phyloP scores from a whole-genome alignment of 2,329 filamentous ascomycete species.

The Ceratocystis papillata region DNA sequence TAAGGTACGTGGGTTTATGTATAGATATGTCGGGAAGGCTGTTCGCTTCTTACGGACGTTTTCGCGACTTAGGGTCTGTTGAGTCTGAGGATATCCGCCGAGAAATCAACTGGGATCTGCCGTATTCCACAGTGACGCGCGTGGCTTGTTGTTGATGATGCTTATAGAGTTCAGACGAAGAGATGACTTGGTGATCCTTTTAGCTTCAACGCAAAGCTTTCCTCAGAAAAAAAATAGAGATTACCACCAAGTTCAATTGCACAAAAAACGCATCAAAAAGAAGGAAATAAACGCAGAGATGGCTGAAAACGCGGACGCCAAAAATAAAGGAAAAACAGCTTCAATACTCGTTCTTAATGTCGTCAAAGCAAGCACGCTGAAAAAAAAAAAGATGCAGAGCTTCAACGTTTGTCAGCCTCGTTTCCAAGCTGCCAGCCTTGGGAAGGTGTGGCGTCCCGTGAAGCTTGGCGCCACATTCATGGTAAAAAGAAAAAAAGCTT shows the following conservation, averaged over 20 bases:
- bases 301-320: background rate
- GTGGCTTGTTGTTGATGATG: background rate
- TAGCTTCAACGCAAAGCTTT: background rate
- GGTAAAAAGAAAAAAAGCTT: background rate
- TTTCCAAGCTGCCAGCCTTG: background rate
- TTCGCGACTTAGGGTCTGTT: too few relatives aligned
- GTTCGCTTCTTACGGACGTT: background rate
- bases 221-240: background rate
- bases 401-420: constrained; percentile 8
- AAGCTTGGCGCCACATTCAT: too few relatives aligned
- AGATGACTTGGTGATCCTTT: background rate
- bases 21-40: background rate
- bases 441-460: background rate
- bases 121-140: background rate
- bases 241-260: background rate
- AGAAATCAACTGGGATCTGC: too few relatives aligned
- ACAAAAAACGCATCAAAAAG: background rate
- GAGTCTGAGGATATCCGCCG: too few relatives aligned
- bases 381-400: background rate
- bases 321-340: constrained; percentile 1
- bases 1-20: constrained; percentile 26
- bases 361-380: background rate
- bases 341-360: background rate
- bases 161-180: background rate
- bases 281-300: background rate